Conservation (phyloP, 1,284 basidiomycete species). For the Polyporus tsugae region DNA sequence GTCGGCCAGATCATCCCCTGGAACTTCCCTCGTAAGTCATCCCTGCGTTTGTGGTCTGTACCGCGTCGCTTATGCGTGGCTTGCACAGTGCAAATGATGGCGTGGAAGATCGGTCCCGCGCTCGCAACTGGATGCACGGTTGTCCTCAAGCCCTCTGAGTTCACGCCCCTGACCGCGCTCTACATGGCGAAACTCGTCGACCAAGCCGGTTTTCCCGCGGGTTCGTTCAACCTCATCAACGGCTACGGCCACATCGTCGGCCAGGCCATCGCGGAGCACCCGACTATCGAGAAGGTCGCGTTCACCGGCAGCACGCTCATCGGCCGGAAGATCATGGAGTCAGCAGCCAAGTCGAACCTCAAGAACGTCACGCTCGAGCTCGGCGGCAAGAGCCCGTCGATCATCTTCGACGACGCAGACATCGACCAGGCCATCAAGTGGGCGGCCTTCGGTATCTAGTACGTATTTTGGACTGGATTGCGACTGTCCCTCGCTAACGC, state of each 20-base stretch:
- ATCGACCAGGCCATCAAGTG: conserved; percentile 85
- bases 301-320: conserved; percentile 84
- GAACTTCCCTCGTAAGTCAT: conserved; percentile 69
- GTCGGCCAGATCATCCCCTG: conserved; percentile 88
- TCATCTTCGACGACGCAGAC: conserved; percentile 78
- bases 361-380: conserved; percentile 93
- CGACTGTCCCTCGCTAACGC: no score
- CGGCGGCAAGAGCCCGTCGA: conserved; percentile 90
- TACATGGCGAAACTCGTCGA: conserved; percentile 57
- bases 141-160: conserved; percentile 90
- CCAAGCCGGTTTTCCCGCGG: conserved; percentile 71
- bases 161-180: conserved; percentile 87
- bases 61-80: not conserved
- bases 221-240: conserved; percentile 75
- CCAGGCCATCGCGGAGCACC: conserved; percentile 67
- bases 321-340: conserved; percentile 87
- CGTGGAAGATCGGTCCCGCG: conserved; percentile 88
- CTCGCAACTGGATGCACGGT: conserved; percentile 87
- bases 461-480: conserved; percentile 34
- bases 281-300: conserved; percentile 75
- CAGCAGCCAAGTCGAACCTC: conserved; percentile 85
- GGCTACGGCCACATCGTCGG: conserved; percentile 78
- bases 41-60: not conserved
- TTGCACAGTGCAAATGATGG: conserved; percentile 68
- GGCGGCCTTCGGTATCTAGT: conserved; percentile 86